Percentiles rank a stretch among this genome's conserved stretches.
Evolutionary conservation across 106 monocot genomes (phyloP).

Genomic region (Dactylorhiza incarnata): DNA sequence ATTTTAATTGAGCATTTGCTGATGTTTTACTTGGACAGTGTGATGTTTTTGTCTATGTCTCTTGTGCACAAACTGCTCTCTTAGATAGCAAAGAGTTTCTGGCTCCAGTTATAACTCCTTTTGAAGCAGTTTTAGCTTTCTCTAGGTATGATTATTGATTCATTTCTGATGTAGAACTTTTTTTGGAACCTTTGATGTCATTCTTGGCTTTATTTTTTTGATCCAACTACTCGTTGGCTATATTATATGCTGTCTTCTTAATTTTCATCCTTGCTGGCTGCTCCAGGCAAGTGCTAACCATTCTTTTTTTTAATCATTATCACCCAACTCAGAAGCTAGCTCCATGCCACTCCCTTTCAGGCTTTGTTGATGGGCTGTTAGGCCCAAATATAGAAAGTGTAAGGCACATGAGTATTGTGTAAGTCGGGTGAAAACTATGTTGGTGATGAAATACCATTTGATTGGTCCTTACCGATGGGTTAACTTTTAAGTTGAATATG

Average conservation of each 20-base stretch:
- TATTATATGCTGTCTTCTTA: not conserved
- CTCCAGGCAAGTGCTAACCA: too few species aligned
- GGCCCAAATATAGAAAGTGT: too few species aligned
- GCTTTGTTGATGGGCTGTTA: too few species aligned
- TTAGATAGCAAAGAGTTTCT: constrained; percentile 96
- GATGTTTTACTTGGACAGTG: constrained; percentile 40
- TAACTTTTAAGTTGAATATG: too few species aligned
- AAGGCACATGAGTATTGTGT: too few species aligned
- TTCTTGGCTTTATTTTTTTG: not conserved
- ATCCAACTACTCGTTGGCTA: not conserved
- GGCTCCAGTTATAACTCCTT: constrained; percentile 92
- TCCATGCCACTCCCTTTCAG: too few species aligned
- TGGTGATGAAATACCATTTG: too few species aligned
- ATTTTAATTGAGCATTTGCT: not conserved
- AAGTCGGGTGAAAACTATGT: too few species aligned
- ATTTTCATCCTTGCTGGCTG: not conserved
- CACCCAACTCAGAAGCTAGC: too few species aligned
- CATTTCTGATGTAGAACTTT: not conserved
- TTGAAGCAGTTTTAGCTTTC: constrained; percentile 84
- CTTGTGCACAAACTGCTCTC: constrained; percentile 95
- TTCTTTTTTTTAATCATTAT: too few species aligned
- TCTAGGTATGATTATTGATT: constrained; percentile 32
- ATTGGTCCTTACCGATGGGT: too few species aligned
- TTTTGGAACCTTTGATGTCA: not conserved
- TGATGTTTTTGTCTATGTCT: constrained; percentile 91